Conservation (phyloP, 768 basidiomycete genomes). For the Lactarius pseudohatsudake region DNA sequence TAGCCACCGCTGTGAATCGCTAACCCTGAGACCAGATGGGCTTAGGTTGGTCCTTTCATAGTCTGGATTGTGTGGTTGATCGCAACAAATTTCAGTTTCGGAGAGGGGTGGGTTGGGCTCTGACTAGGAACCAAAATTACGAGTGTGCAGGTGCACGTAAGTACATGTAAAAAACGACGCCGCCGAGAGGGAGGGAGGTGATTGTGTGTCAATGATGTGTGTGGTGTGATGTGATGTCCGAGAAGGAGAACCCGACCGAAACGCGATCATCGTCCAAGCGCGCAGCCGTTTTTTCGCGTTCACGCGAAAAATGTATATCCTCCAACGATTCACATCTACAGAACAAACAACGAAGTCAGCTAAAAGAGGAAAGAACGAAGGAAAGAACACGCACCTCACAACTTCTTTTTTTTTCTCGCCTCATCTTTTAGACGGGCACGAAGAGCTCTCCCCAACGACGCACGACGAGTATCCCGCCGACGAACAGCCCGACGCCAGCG, state of each 20-base stretch:
- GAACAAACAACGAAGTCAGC: no score
- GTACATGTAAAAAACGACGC: neutral
- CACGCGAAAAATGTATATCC: neutral
- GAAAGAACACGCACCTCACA: neutral
- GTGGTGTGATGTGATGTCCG: neutral
- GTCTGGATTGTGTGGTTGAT: neutral
- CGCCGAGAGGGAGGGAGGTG: neutral
- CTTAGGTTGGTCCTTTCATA: neutral
- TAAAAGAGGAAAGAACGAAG: neutral
- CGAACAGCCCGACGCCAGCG: slow-evolving; percentile 63
- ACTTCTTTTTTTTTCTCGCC: neutral
- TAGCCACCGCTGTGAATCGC: neutral
- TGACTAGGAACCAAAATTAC: neutral
- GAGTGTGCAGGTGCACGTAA: neutral
- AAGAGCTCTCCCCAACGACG: slow-evolving; percentile 79
- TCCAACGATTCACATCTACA: neutral
- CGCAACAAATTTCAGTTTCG: neutral
- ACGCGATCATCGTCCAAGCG: neutral
- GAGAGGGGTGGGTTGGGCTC: neutral
- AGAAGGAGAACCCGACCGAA: neutral
- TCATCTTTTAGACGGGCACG: slow-evolving; percentile 54
- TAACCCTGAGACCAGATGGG: neutral
- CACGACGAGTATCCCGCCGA: slow-evolving; percentile 66
- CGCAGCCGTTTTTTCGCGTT: neutral
- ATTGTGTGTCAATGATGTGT: neutral